Evolutionary conservation across 352 stramenopile genomes (phyloP).

Genomic region (Globisporangium lucens): DNA sequence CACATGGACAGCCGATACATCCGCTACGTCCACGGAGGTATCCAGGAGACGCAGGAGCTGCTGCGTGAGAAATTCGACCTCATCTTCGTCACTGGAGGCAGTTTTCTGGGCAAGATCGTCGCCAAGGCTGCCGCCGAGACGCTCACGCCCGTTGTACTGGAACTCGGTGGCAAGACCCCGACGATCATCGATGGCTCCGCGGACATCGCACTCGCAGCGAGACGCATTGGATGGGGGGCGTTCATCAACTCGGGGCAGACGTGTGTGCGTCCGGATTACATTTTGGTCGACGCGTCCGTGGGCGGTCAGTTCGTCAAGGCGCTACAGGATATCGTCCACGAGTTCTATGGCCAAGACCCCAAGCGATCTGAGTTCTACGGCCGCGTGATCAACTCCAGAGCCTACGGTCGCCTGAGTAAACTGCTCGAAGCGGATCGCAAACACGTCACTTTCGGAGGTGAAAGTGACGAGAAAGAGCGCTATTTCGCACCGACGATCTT

Average conservation of each 20-base stretch:
- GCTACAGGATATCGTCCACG: conserved; percentile 32
- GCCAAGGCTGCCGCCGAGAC: conserved; percentile 86
- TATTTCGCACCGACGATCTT: conserved; percentile 90
- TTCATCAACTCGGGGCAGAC: conserved; percentile 92
- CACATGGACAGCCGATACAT: conserved; percentile 78
- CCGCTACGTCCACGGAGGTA: conserved; percentile 81
- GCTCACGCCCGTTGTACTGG: conserved; percentile 94
- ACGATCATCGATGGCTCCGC: conserved; percentile 72
- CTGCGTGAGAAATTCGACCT: conserved; percentile 79
- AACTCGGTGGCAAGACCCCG: conserved; percentile 94
- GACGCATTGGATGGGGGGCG: conserved; percentile 84
- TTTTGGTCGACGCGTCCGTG: conserved; percentile 81
- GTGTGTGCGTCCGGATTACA: conserved; percentile 93
- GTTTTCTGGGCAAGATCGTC: conserved; percentile 89
- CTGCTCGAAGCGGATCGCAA: conserved; percentile 63
- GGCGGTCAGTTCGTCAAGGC: conserved; percentile 49
- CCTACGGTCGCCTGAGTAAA: conserved; percentile 7
- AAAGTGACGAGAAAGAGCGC: conserved; percentile 57
- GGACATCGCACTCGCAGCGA: conserved; percentile 48
- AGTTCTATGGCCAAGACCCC: conserved; percentile 60
- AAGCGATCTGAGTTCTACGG: conserved; percentile 46
- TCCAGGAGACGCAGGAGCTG: conserved; percentile 80
- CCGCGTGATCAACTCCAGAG: conserved; percentile 22
- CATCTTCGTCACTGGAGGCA: conserved; percentile 79
- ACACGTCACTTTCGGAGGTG: conserved; percentile 53